Evolutionary conservation across 176 grass and related monocot genomes (phyloP), one percentile per base, ranked within the genome.

Genomic region (Urochloa ruziziensis): DNA sequence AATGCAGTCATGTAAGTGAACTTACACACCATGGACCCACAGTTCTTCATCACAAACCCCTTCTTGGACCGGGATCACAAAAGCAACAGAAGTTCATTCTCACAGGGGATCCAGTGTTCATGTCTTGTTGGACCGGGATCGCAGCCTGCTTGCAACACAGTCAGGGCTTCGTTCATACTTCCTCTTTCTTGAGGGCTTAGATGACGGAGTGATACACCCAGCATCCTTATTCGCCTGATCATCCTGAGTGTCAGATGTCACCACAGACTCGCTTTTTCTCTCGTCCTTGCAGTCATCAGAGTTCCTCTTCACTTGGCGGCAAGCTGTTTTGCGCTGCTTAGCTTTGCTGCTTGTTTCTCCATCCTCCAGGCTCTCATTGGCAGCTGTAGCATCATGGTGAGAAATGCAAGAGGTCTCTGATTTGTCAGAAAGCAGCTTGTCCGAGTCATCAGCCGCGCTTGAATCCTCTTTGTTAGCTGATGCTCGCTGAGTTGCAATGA

Each of bases 401-500:
- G 47, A 80, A 72, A 80, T 43, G 48, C 67, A 67, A 0, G 58
- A 67, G 11, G 74, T 54, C 67, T 86, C 68, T 44, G 71, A 56
- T 51, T 76, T 62, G n/a, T 52, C 35, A 81, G 47, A 46, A 18
- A 59, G 58, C 54, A 68, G 19, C 32, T 87, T 82, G 46, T 75
- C 74, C 0, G 53, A 79, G 53, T 61, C 78, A 32, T 84, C 84
- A 85, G 78, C 79, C 62, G 81, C 83, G 67, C 73, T 75, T 71
- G 61, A 34, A 66, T 88, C 80, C 15, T 25, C 73, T 13, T 63
- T 42, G 6, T 79, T 79, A 40, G 66, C 62, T 63, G 81, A 75
- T n/a, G 77, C 46, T 16, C 68, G 79, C 10, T 80, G 83, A 58
- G 93, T 96, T 90, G 84, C 87, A 11, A 99, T 90, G 39, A 99